A percentile compares a stretch with the other conserved stretches of the same genome.
These are phyloP conservation scores for Phlebopus sp. DNA, from an alignment of 1,284 basidiomycete species.

Conservation along the genomic window DNA sequence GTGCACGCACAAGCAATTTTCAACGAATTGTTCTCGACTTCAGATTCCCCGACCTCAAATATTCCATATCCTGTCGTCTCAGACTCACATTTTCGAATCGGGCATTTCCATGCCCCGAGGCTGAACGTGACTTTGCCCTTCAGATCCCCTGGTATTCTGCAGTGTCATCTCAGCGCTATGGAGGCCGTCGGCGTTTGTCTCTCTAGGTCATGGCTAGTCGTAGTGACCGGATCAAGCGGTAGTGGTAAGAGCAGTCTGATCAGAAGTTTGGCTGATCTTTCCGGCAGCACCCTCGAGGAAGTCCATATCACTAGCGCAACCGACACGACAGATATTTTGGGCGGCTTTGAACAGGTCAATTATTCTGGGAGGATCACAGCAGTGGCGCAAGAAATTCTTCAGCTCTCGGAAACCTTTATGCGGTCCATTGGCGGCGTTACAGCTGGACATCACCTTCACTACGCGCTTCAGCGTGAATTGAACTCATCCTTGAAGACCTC, in stretches of 20 bases:
- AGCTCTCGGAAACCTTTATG: constrained; percentile 39
- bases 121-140: constrained; percentile 36
- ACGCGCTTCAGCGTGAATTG: constrained; percentile 20
- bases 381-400: constrained; percentile 41
- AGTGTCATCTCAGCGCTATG: constrained; percentile 63
- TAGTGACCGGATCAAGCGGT: constrained; percentile 75
- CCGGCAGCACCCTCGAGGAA: constrained; percentile 70
- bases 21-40: constrained; percentile 53
- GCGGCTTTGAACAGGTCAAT: constrained; percentile 93
- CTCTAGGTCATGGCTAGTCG: constrained; percentile 82
- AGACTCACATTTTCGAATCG: constrained; percentile 71
- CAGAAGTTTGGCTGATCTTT: constrained; percentile 67
- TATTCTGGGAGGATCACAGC: constrained; percentile 36
- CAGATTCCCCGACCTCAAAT: constrained; percentile 16
- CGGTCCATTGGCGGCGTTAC: constrained; percentile 37
- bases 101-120: constrained; percentile 60
- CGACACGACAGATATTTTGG: constrained; percentile 93
- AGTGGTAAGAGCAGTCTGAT: constrained; percentile 84
- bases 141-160: constrained; percentile 53
- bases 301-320: constrained; percentile 85
- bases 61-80: constrained; percentile 35
- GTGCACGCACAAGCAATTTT: constrained; percentile 62
- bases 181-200: constrained; percentile 80
- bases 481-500: constrained; percentile 19
- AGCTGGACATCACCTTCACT: constrained; percentile 22